phyloP scores from a whole-genome alignment of 352 stramenopile genomes.

The Phytophthora quininea region DNA sequence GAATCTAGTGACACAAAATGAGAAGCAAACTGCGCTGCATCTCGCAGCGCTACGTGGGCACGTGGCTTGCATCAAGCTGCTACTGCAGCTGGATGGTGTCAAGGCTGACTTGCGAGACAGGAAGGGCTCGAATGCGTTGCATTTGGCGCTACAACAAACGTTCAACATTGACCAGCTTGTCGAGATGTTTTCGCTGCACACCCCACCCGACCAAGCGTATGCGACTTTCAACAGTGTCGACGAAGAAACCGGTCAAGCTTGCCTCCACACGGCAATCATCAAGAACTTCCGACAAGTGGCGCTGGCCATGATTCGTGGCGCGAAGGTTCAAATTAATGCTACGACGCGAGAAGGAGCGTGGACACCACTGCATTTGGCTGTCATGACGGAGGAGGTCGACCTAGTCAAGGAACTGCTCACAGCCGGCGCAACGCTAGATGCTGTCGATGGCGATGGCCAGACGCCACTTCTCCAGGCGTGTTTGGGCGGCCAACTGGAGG shows the following conservation, averaged over 20 bases:
- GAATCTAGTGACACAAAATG: conserved; percentile 43
- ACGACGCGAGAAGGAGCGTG: conserved; percentile 53
- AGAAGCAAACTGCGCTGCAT: conserved; percentile 55
- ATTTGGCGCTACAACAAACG: conserved; percentile 61
- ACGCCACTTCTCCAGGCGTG: conserved; percentile 66
- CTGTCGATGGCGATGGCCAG: conserved; percentile 64
- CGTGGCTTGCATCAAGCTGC: conserved; percentile 36
- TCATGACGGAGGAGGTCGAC: conserved; percentile 59
- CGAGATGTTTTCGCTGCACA: conserved; percentile 41
- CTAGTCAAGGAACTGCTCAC: conserved; percentile 56
- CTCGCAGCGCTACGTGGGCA: conserved; percentile 52
- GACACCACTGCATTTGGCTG: conserved; percentile 67
- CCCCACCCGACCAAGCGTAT: conserved; percentile 21
- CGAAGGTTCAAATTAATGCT: conserved; percentile 53
- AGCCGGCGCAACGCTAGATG: conserved; percentile 59
- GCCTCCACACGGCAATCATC: conserved; percentile 66
- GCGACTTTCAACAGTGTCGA: conserved; percentile 55
- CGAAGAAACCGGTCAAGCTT: conserved; percentile 48
- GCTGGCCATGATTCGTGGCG: conserved; percentile 44
- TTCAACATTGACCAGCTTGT: conserved; percentile 73
- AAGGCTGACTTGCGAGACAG: conserved; percentile 36
- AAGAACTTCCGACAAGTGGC: conserved; percentile 63
- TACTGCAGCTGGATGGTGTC: conserved; percentile 37
- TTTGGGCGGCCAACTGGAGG: conserved; percentile 51
- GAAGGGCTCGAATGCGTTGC: conserved; percentile 59